Conservation (phyloP, 73 alveolate species). For the Tetrahymena malaccensis region DNA sequence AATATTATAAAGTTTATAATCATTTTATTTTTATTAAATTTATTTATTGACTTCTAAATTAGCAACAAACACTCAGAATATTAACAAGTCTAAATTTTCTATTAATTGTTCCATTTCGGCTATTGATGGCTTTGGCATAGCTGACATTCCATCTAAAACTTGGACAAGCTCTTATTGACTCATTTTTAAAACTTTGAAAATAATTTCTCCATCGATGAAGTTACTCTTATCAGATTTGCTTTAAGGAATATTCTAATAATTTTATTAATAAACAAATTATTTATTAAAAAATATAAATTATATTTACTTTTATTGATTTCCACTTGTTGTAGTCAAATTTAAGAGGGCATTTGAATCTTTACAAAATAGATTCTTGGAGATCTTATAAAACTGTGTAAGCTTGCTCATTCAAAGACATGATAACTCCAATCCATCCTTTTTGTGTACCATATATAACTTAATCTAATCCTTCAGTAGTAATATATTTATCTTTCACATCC, state of each 20-base stretch:
- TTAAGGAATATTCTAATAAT: neutral
- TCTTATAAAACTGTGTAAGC: neutral
- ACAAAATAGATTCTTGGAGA: neutral
- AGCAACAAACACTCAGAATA: neutral
- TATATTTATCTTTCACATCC: neutral
- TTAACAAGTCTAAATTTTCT: neutral
- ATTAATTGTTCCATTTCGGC: neutral
- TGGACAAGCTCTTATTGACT: neutral
- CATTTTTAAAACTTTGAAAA: neutral
- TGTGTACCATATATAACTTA: neutral
- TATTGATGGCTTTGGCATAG: neutral
- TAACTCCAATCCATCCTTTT: neutral
- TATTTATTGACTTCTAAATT: no score
- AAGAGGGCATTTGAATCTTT: neutral
- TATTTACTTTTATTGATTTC: neutral
- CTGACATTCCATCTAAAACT: neutral
- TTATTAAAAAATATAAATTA: neutral
- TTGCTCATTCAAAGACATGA: neutral
- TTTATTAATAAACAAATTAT: neutral
- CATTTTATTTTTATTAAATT: no score
- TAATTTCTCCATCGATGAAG: neutral
- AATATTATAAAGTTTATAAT: no score
- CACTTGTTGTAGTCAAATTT: neutral
- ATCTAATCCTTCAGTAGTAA: neutral
- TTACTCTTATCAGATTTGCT: neutral